Percentiles rank a stretch among this genome's conserved stretches.
These are phyloP conservation scores for Eutypella sp. DNA, from an alignment of 2,329 filamentous ascomycete species.

Conservation along the genomic window DNA sequence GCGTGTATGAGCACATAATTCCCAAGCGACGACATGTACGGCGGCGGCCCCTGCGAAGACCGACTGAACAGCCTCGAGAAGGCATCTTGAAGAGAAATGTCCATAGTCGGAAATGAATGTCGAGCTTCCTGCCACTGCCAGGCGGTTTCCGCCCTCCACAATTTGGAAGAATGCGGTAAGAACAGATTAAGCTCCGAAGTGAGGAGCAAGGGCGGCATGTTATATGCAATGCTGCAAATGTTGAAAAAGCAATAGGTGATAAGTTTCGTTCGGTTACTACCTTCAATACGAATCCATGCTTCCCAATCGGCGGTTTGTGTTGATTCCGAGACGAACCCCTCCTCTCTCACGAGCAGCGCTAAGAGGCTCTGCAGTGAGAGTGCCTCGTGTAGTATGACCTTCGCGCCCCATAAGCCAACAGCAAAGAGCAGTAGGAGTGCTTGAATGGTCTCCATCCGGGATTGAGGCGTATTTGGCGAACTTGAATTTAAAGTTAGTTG, in stretches of 20 bases:
- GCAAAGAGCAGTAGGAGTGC: constrained; percentile 57
- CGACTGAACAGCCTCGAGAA: constrained; percentile 52
- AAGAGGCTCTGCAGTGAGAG: constrained; percentile 55
- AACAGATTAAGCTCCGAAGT: constrained; percentile 54
- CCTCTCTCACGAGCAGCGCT: constrained; percentile 53
- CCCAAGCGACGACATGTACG: constrained; percentile 54
- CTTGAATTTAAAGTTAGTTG: constrained; percentile 26
- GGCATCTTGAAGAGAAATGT: constrained; percentile 52
- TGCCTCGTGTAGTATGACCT: constrained; percentile 55
- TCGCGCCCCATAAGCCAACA: constrained; percentile 56
- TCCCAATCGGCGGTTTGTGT: constrained; percentile 52
- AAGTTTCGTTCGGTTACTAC: constrained; percentile 53
- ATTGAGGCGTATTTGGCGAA: constrained; percentile 54
- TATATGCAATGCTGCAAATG: constrained; percentile 57
- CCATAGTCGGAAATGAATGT: constrained; percentile 44
- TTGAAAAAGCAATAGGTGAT: constrained; percentile 60
- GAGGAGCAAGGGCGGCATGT: constrained; percentile 53
- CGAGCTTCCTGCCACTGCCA: constrained; percentile 58
- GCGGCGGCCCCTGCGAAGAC: constrained; percentile 41
- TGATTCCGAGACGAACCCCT: constrained; percentile 46
- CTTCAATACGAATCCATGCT: constrained; percentile 54
- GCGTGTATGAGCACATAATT: constrained; percentile 70
- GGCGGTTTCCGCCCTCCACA: constrained; percentile 53
- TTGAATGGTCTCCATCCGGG: constrained; percentile 60
- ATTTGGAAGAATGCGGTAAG: constrained; percentile 48